phyloP scores from a whole-genome alignment of 768 basidiomycete genomes.

The Leucogyrophana mollusca region DNA sequence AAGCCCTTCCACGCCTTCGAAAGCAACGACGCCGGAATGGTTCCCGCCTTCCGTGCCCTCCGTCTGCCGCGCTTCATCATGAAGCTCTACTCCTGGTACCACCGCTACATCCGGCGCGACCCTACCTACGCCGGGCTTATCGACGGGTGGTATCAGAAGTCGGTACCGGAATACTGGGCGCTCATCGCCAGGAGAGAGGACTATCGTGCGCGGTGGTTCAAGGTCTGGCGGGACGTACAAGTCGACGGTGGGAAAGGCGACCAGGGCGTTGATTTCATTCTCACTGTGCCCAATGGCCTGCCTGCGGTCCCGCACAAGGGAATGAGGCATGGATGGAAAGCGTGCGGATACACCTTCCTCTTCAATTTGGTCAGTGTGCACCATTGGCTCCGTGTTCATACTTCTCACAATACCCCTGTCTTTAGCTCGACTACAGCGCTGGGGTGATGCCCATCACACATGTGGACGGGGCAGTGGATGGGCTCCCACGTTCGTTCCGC shows the following conservation, averaged over 20 bases:
- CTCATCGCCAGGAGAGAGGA: conserved; percentile 44
- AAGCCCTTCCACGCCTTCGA: conserved; percentile 39
- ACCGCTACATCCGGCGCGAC: conserved; percentile 51
- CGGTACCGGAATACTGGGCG: conserved; percentile 47
- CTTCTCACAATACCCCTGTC: too few species aligned
- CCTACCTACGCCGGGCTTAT: conserved; percentile 53
- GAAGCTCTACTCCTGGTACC: conserved; percentile 48
- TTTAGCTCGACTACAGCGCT: conserved; percentile 46
- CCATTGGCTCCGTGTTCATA: too few species aligned
- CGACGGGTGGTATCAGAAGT: conserved; percentile 47
- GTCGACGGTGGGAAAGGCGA: conserved; percentile 25
- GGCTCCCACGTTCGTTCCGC: conserved; percentile 19
- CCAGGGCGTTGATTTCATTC: conserved; percentile 58
- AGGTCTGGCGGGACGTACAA: conserved; percentile 26
- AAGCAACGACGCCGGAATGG: conserved; percentile 48
- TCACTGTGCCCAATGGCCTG: conserved; percentile 60
- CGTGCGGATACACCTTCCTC: conserved; percentile 62
- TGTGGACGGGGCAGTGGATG: conserved; percentile 35
- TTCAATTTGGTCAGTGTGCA: conserved; percentile 67
- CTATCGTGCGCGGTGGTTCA: conserved; percentile 42
- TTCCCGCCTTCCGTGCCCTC: conserved; percentile 37
- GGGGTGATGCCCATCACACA: conserved; percentile 45
- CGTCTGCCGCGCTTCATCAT: conserved; percentile 47
- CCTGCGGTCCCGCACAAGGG: conserved; percentile 57
- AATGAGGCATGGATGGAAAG: conserved; percentile 54